A percentile compares a stretch with the other conserved stretches of the same genome.
These are phyloP conservation scores for Artemisia annua DNA, from an alignment of 129 eudicot genomes.

Conservation along the genomic window DNA sequence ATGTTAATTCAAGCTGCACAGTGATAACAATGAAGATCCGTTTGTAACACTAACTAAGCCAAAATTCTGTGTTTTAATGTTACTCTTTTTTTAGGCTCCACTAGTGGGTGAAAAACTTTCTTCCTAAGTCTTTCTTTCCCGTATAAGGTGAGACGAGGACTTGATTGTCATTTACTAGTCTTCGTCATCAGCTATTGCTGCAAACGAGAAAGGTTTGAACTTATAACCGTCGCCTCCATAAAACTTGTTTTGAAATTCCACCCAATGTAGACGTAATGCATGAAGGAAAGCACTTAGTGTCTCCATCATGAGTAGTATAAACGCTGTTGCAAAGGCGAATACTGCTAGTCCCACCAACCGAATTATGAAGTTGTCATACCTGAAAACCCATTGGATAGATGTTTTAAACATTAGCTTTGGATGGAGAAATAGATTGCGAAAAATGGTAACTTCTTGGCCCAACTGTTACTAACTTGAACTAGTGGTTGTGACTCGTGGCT, in stretches of 20 bases:
- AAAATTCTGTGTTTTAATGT: conserved; percentile 36
- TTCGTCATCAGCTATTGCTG: conserved; percentile 77
- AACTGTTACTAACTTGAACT: not conserved
- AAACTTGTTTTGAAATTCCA: conserved; percentile 91
- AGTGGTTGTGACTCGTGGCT: not conserved
- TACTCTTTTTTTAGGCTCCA: conserved; percentile 19
- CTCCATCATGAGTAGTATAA: conserved; percentile 94
- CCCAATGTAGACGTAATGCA: conserved; percentile 98
- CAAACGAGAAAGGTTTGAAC: conserved; percentile 85
- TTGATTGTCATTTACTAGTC: conserved; percentile 52
- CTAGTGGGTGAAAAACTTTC: conserved; percentile 22
- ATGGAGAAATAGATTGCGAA: not conserved
- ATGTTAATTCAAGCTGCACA: conserved; percentile 46
- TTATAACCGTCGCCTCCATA: conserved; percentile 91
- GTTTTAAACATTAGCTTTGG: not conserved
- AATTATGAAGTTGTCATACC: conserved; percentile 74
- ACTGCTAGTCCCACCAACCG: conserved; percentile 88
- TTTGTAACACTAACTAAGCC: conserved; percentile 37
- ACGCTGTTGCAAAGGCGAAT: conserved; percentile 93
- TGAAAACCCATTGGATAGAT: conserved; percentile 31
- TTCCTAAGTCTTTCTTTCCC: conserved; percentile 19
- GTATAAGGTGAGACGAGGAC: conserved; percentile 14
- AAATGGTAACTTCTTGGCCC: not conserved
- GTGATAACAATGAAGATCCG: conserved; percentile 27
- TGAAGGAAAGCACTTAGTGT: conserved; percentile 97